Evolutionary conservation across 2,329 filamentous ascomycete genomes (phyloP).

Genomic region (Berkeleyomyces basicola): DNA sequence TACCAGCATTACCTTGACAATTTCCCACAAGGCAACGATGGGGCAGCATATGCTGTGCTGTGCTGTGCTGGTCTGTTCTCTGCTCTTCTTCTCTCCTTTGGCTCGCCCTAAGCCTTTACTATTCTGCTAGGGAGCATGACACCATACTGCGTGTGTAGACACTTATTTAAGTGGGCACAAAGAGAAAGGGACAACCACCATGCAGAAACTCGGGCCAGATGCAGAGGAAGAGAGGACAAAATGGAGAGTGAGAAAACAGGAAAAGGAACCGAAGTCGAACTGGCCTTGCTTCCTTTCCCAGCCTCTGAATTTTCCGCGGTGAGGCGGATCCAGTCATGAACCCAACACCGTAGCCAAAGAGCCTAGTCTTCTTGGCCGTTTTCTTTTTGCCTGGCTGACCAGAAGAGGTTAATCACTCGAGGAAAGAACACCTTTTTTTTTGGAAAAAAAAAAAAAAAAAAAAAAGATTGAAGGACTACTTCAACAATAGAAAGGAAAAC

Average conservation of each 20-base stretch:
- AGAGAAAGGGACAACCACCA: neutral
- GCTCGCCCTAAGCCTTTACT: neutral
- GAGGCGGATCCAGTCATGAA: neutral
- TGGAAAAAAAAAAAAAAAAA: neutral
- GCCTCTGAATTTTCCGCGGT: neutral
- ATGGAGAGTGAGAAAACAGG: conserved; percentile 1
- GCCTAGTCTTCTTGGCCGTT: neutral
- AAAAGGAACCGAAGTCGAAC: neutral
- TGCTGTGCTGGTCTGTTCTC: too few relatives aligned
- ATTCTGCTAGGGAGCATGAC: neutral
- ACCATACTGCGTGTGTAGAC: neutral
- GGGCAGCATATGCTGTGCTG: too few relatives aligned
- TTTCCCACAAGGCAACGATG: too few relatives aligned
- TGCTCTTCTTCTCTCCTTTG: neutral
- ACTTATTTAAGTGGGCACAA: neutral
- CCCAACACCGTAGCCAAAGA: neutral
- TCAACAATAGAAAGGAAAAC: neutral
- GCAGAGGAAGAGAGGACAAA: neutral
- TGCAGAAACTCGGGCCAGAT: neutral
- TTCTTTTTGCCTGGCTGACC: too few relatives aligned
- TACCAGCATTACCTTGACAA: too few relatives aligned
- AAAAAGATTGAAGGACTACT: neutral
- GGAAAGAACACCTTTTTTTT: too few relatives aligned
- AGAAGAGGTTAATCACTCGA: too few relatives aligned
- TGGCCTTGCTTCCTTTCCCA: conserved; percentile 1